A percentile compares a stretch with the other conserved stretches of the same genome.
Conservation (phyloP, 1,284 basidiomycete genomes). For the Ganoderma sinense region DNA sequence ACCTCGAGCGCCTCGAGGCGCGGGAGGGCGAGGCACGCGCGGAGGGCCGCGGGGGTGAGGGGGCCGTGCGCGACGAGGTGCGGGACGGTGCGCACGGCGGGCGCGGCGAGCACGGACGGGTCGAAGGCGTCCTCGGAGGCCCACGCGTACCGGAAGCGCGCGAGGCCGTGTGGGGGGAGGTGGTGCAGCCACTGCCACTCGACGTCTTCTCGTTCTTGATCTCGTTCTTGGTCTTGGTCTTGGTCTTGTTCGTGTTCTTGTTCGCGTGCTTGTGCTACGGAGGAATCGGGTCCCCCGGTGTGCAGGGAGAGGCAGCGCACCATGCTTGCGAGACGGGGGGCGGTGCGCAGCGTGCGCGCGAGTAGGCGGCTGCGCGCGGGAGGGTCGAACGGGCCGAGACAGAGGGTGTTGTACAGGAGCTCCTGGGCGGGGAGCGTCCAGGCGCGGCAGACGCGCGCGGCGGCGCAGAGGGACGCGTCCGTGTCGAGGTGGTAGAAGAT, state of each 20-base stretch:
- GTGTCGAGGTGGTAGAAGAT: not conserved
- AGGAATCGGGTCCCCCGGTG: not conserved
- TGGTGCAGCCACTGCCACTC: constrained; percentile 14
- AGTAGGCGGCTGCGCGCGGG: not conserved
- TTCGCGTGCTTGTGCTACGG: too few species aligned
- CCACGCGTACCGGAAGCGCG: constrained; percentile 10
- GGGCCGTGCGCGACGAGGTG: constrained; percentile 12
- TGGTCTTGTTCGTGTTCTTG: too few species aligned
- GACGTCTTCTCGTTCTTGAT: not conserved
- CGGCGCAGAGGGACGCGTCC: not conserved
- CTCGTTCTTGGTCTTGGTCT: too few species aligned
- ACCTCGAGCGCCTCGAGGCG: constrained; percentile 15
- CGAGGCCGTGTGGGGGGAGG: not conserved
- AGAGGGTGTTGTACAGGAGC: not conserved
- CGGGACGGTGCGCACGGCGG: constrained; percentile 6
- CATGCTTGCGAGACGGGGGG: not conserved
- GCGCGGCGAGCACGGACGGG: not conserved
- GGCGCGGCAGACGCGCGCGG: not conserved
- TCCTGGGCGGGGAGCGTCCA: not conserved
- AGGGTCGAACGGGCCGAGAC: not conserved
- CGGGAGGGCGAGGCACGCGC: constrained; percentile 11
- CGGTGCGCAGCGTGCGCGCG: not conserved
- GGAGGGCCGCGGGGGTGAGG: not conserved
- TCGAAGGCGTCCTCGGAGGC: not conserved
- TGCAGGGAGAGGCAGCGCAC: constrained; percentile 4